phyloP scores from a whole-genome alignment of 495 filamentous ascomycete species.

The Massariosphaeria phaeospora region DNA sequence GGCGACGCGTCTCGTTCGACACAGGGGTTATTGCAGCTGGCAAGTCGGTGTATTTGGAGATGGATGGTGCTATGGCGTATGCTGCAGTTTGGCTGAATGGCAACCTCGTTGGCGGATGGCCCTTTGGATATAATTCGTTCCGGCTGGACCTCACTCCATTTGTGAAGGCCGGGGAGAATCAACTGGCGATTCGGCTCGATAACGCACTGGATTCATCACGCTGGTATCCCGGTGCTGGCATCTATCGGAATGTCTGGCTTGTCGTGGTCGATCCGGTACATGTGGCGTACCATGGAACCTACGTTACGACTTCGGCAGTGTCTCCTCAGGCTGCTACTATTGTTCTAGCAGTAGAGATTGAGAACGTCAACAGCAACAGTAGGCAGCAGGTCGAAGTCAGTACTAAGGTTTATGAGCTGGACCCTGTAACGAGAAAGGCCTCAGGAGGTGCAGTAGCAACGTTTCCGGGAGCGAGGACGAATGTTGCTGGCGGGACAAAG shows the following conservation, averaged over 20 bases:
- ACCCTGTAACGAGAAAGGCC: conserved; percentile 1
- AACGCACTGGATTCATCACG: conserved; percentile 45
- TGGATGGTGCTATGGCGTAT: conserved; percentile 51
- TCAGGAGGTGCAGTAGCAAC: conserved; percentile 5
- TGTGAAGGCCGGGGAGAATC: conserved; percentile 40
- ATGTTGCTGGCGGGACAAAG: conserved; percentile 35
- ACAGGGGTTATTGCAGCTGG: conserved; percentile 26
- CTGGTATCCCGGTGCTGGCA: conserved; percentile 50
- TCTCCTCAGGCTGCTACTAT: conserved; percentile 42
- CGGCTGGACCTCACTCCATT: conserved; percentile 48
- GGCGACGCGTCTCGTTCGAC: conserved; percentile 39
- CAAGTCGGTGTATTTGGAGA: conserved; percentile 45
- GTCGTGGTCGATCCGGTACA: conserved; percentile 43
- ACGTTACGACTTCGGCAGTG: conserved; percentile 42
- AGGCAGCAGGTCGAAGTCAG: conserved; percentile 13
- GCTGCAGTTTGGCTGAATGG: conserved; percentile 49
- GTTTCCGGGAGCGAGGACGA: conserved; percentile 15
- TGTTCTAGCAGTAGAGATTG: conserved; percentile 41
- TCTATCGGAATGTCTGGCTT: conserved; percentile 52
- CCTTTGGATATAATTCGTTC: conserved; percentile 48
- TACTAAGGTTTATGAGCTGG: conserved; percentile 12
- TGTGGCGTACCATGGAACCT: conserved; percentile 45
- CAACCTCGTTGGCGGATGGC: conserved; percentile 48
- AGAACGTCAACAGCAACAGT: conserved; percentile 37
- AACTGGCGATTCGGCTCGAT: conserved; percentile 48